phyloP scores from a whole-genome alignment of 2,329 filamentous ascomycete species.

The Ramularia endophylla region DNA sequence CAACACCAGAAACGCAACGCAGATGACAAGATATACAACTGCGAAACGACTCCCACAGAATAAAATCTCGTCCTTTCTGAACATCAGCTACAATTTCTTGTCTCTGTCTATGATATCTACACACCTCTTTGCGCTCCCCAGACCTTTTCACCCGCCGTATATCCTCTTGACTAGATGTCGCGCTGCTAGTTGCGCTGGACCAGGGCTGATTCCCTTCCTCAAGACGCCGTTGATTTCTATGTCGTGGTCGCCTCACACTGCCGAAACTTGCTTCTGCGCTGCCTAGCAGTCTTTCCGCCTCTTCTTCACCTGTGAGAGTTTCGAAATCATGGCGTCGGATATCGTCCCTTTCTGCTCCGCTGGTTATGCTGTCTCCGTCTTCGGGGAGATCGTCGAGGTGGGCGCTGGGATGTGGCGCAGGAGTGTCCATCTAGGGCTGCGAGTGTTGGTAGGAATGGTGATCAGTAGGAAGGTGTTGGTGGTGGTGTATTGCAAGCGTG shows the following conservation, averaged over 20 bases:
- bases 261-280: conserved; percentile 5
- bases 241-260: conserved; percentile 20
- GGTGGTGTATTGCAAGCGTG: no score
- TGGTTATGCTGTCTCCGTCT: no score
- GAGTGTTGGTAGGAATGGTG: no score
- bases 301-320: conserved; percentile 42
- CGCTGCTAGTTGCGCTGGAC: conserved; percentile 19
- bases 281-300: conserved; percentile 38
- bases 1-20: conserved; percentile 50
- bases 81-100: no score
- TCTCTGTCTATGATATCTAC: conserved; percentile 31
- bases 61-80: conserved; percentile 27
- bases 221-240: conserved; percentile 50
- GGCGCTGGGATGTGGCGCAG: no score
- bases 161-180: conserved; percentile 41
- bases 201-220: conserved; percentile 62
- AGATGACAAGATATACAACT: conserved; percentile 40
- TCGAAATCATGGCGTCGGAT: conserved; percentile 33
- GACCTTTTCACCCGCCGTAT: conserved; percentile 29
- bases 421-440: no score
- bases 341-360: conserved; percentile 16
- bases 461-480: no score
- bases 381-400: no score
- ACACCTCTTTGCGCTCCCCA: not conserved
- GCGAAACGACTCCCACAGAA: conserved; percentile 36